These are phyloP conservation scores for Colletotrichum sansevieriae DNA, from an alignment of 2,329 filamentous ascomycete species.

Conservation along the genomic window DNA sequence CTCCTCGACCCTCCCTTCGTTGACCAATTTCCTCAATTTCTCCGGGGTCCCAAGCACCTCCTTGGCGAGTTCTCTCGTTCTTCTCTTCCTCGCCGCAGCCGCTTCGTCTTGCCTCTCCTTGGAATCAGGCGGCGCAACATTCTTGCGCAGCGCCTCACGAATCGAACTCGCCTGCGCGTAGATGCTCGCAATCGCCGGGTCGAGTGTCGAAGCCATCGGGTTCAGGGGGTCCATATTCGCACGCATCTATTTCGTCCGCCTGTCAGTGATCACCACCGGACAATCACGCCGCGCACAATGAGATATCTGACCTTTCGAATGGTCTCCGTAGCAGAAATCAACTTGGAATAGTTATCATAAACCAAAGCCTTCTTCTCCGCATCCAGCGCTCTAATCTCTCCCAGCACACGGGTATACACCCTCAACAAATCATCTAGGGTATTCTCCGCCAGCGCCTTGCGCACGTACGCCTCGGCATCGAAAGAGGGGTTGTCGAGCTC, in stretches of 20 bases:
- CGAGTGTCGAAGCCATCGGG: slow-evolving; percentile 79
- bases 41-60: slow-evolving; percentile 74
- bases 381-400: slow-evolving; percentile 89
- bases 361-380: slow-evolving; percentile 97
- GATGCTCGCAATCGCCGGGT: slow-evolving; percentile 81
- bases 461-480: slow-evolving; percentile 77
- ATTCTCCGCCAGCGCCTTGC: slow-evolving; percentile 70
- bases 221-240: slow-evolving; percentile 84
- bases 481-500: slow-evolving; percentile 84
- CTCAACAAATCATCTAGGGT: slow-evolving; percentile 77
- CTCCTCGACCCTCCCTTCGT: slow-evolving; percentile 70
- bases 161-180: slow-evolving; percentile 72
- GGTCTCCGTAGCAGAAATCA: slow-evolving; percentile 96
- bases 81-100: slow-evolving; percentile 51
- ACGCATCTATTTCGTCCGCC: slow-evolving; percentile 70
- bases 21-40: slow-evolving; percentile 69
- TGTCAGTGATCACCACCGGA: background rate
- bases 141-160: slow-evolving; percentile 62
- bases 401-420: slow-evolving; percentile 78
- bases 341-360: slow-evolving; percentile 98
- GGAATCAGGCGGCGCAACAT: slow-evolving; percentile 61
- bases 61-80: slow-evolving; percentile 68
- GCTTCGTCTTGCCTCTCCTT: slow-evolving; percentile 52
- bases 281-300: background rate
- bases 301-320: slow-evolving; percentile 76